Base-by-base conservation (phyloP, 1,284 basidiomycete genomes). In the Trichosporon sp. region DNA sequence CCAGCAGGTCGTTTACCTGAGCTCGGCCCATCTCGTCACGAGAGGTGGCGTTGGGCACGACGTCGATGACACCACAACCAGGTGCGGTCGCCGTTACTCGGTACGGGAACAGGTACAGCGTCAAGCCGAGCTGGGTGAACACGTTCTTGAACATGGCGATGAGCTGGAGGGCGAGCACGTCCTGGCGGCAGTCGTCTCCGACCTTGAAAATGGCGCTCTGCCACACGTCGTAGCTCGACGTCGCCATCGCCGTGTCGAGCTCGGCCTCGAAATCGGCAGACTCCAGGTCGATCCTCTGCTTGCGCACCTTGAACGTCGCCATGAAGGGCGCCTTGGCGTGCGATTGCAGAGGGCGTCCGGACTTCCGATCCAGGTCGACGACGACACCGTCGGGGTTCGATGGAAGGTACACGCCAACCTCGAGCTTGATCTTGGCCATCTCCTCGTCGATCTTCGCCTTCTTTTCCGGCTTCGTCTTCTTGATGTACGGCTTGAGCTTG, bases 91-190 rank as follows among this genome's bases (percentile, higher is more conserved):
- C 96, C 7, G 95, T 98, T 15, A 99, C 97, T 62, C 96, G 89
- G 80, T 99, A 99, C 0, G 97, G 97, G 82, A 90, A 96, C 29
- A 99, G 87, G 78, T 99, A 98, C 32, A 98, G 85, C 21, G 91
- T 92, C 67, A 99, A 85, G 0, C 97, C 97, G 65, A 96, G 88
- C 70, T 79, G 79, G 13, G 88, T 92, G 84, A 96, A 99, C 72
- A 98, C 92, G 81, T 97, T 98, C 85, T 99, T 99, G 88, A 99
- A 97, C 93, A 99, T 98, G 9, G 97, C 97, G 73, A 99, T 99
- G 73, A 98, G 86, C 80, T 99, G 97, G 67, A 99, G 85, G 0
- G 97, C 97, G 47, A 99, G 87, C 23, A 98, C 91, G 77, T 99
- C 97, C 83, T 99, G 97, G 58, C 97, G 89, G 83, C 97, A 99